Base-by-base conservation (phyloP, 2,329 filamentous ascomycete species). In the Cordyceps fumosorosea region DNA sequence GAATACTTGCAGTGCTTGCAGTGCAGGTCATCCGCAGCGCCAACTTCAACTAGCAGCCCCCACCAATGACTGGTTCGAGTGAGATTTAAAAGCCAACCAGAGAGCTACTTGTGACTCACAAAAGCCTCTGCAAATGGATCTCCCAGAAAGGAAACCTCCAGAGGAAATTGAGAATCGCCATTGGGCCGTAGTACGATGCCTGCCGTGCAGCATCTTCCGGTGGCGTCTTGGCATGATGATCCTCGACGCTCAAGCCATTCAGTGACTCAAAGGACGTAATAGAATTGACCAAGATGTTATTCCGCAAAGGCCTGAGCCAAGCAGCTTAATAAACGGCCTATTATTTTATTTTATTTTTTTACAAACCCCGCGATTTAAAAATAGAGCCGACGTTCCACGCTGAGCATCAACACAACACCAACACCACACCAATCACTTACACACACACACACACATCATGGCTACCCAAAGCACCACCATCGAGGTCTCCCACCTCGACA, bases 401-500 rank as follows among this genome's bases (percentile, higher is more conserved):
- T 7, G 3, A 29, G 34, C 34, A 3, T 24, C 45, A 42, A 47
- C 20, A 18, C 56, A 54, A 2, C 51, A 22, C 14, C 37, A 50
- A 29, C 44, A 53, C 26, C 29, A 47, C 11, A 1, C 8, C 29
- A 1, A 29, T 7, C 29, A n/a, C 57, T 18, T 52, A 42, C 40
- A 42, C 20, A 1, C 26, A 47, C 40, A 45, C 5, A 24, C 20
- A 45, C 24, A 11, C 20, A 54, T 26, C 45, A 66, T 64, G 65
- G 29, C 59, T 1, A n/a, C 16, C 64, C 26, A 37, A 64, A 16
- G 24, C 60, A 24, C 60, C 63, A 45, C 53, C 24, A 29, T 26
- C 59, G 59, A 56, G 52, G 52, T 56, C 42, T 61, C 59, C 53
- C 69, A 71, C 60, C 67, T 71, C 54, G 32, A 65, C 62, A 67